Evolutionary conservation across 2,329 filamentous ascomycete species (phyloP).

Genomic region (Cytospora piceicola): DNA sequence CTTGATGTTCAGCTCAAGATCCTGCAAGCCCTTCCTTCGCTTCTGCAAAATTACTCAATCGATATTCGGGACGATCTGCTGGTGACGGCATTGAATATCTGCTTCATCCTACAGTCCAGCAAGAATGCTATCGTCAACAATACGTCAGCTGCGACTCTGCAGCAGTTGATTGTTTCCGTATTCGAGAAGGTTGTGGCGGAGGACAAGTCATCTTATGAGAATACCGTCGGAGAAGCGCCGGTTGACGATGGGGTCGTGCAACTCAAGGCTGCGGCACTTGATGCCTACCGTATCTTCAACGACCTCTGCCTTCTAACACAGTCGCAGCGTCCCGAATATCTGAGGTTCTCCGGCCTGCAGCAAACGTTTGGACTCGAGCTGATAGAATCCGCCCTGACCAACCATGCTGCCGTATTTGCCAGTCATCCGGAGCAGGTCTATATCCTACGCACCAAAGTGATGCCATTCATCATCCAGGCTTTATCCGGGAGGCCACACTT

Average conservation of each 20-base stretch:
- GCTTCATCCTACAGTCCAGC: slow-evolving; percentile 85
- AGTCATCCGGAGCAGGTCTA: slow-evolving; percentile 80
- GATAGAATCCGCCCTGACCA: slow-evolving; percentile 86
- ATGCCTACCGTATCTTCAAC: slow-evolving; percentile 85
- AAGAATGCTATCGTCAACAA: slow-evolving; percentile 95
- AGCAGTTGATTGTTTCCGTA: slow-evolving; percentile 88
- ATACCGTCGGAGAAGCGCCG: slow-evolving; percentile 68
- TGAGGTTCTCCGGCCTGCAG: slow-evolving; percentile 77
- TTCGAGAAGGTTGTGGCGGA: slow-evolving; percentile 89
- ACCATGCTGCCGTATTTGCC: slow-evolving; percentile 80
- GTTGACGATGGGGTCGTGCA: slow-evolving; percentile 66
- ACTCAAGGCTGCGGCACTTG: slow-evolving; percentile 76
- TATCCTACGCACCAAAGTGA: slow-evolving; percentile 74
- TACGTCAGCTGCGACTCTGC: slow-evolving; percentile 93
- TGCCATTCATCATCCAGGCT: slow-evolving; percentile 80
- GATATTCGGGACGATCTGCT: slow-evolving; percentile 82
- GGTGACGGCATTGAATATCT: slow-evolving; percentile 83
- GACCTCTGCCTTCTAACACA: slow-evolving; percentile 89
- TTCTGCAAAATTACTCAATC: slow-evolving; percentile 86
- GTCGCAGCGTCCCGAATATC: slow-evolving; percentile 79
- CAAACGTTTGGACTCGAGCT: slow-evolving; percentile 87
- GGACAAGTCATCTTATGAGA: slow-evolving; percentile 68
- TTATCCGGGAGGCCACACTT: slow-evolving; percentile 81
- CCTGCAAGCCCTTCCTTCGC: slow-evolving; percentile 83
- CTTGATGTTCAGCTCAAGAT: slow-evolving; percentile 96